These are phyloP conservation scores for Paraurostyla sp. DNA, from an alignment of 73 alveolate genomes.

Conservation along the genomic window DNA sequence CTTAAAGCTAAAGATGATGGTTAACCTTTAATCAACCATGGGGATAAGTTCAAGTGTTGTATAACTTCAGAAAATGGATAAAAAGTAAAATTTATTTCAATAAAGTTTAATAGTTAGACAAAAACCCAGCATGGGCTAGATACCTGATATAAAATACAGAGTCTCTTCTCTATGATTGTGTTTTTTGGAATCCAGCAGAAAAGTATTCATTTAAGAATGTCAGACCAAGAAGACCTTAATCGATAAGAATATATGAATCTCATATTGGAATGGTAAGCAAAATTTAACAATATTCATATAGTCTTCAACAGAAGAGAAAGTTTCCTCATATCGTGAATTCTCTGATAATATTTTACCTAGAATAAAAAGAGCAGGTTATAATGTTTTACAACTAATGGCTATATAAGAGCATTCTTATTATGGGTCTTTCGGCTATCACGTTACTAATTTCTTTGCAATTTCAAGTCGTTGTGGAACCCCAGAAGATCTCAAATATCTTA, in stretches of 20 bases:
- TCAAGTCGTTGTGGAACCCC: constrained; percentile 95
- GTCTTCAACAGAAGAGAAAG: constrained; percentile 92
- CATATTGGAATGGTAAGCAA: constrained; percentile 95
- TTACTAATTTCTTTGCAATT: constrained; percentile 91
- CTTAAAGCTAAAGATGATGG: constrained; percentile 59
- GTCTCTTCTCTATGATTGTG: constrained; percentile 79
- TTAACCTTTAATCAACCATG: constrained; percentile 53
- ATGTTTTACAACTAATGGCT: constrained; percentile 97
- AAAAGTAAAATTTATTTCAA: constrained; percentile 61
- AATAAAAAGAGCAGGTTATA: constrained; percentile 94
- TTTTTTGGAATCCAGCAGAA: constrained; percentile 86
- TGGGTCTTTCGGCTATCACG: constrained; percentile 98
- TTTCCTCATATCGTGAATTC: constrained; percentile 94
- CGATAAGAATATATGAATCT: constrained; percentile 95
- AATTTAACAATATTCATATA: background rate
- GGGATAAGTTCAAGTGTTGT: constrained; percentile 55
- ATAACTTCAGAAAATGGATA: constrained; percentile 55
- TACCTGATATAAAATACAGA: constrained; percentile 82
- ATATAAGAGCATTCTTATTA: constrained; percentile 98
- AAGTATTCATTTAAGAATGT: constrained; percentile 81
- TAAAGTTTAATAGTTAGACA: constrained; percentile 73
- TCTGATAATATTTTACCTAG: constrained; percentile 94
- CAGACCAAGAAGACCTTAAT: constrained; percentile 87
- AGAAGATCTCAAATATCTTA: constrained; percentile 94
- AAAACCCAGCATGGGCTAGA: constrained; percentile 88